Base-by-base conservation (phyloP, 345 rosid species). In the Iberis pinnata region DNA sequence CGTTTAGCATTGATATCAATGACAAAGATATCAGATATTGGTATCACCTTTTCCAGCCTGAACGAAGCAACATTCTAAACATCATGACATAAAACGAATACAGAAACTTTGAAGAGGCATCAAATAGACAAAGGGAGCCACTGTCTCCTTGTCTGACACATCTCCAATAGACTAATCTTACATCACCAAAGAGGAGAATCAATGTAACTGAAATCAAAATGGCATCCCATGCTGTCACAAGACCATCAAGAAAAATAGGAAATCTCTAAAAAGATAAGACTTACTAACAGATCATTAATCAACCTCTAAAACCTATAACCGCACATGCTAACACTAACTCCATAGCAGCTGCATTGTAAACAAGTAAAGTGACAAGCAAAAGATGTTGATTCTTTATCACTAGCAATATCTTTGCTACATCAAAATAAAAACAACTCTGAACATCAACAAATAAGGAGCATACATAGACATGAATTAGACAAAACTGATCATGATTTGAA, bases 11-110 rank as follows among this genome's bases (percentile, higher is more conserved):
- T 85, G 43, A 92, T 83, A 65, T 88, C 94, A 58, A 92, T 72
- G 1, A 82, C 78, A 77, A 92, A 92, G 11, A 81, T 85, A 54
- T 81, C 97, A 9, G 72, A 54, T 47, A 92, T 75, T 25, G 88
- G 94, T 46, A 95, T 85, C 98, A 47, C 98, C 98, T 67, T 92
- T 92, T 42, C 98, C 98, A 49, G 98, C 98, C 98, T 88, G 70
- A 42, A 64, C 44, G 60, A 35, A 37, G 35, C 18, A 52, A 11
- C 0, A 6, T 22, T n/a, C n/a, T n/a, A n/a, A n/a, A n/a, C n/a
- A n/a, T n/a, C n/a, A n/a, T n/a, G n/a, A 22, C n/a, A 16, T 45
- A 13, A 61, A 29, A 44, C 32, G n/a, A n/a, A n/a, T n/a, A n/a
- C n/a, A n/a, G n/a, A n/a, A 18, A 49, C 5, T 53, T 36, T 60